Evolutionary conservation across 2,329 filamentous ascomycete species (phyloP).

Genomic region (Lasiodiplodia sp.): DNA sequence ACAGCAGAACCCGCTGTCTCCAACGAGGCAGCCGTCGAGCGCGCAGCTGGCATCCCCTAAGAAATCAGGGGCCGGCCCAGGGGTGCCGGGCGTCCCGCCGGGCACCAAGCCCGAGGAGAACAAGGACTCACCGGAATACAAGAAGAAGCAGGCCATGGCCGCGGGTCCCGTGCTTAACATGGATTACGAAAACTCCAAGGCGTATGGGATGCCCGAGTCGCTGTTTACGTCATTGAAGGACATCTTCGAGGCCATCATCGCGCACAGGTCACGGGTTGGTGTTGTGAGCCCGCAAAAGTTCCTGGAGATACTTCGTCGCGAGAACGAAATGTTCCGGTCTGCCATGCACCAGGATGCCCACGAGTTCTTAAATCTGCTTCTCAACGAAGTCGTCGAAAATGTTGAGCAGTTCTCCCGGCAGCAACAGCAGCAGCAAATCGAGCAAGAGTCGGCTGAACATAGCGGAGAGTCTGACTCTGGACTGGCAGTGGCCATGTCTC

Average conservation of each 20-base stretch:
- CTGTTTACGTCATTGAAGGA: constrained; percentile 95
- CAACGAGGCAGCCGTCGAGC: constrained; percentile 53
- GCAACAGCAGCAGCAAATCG: constrained; percentile 12
- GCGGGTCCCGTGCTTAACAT: constrained; percentile 87
- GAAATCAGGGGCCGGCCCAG: constrained; percentile 53
- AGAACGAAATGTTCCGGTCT: constrained; percentile 97
- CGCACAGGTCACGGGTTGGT: constrained; percentile 80
- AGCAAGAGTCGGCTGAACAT: constrained; percentile 56
- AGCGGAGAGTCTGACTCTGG: constrained; percentile 38
- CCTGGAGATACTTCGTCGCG: constrained; percentile 88
- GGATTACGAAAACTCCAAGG: constrained; percentile 76
- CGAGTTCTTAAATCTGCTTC: constrained; percentile 90
- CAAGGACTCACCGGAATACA: constrained; percentile 93
- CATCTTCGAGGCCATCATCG: constrained; percentile 90
- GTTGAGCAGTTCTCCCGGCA: constrained; percentile 86
- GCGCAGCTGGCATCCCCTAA: constrained; percentile 37
- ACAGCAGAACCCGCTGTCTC: constrained; percentile 57
- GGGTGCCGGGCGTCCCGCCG: constrained; percentile 62
- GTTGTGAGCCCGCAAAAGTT: constrained; percentile 93
- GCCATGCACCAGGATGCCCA: constrained; percentile 99
- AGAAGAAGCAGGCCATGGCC: constrained; percentile 93
- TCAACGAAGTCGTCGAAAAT: constrained; percentile 96
- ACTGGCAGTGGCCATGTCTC: constrained; percentile 33
- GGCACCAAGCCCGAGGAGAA: constrained; percentile 84
- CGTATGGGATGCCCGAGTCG: constrained; percentile 93